Conservation (phyloP, 2,329 filamentous ascomycete species). For the Xylariaceae sp. region DNA sequence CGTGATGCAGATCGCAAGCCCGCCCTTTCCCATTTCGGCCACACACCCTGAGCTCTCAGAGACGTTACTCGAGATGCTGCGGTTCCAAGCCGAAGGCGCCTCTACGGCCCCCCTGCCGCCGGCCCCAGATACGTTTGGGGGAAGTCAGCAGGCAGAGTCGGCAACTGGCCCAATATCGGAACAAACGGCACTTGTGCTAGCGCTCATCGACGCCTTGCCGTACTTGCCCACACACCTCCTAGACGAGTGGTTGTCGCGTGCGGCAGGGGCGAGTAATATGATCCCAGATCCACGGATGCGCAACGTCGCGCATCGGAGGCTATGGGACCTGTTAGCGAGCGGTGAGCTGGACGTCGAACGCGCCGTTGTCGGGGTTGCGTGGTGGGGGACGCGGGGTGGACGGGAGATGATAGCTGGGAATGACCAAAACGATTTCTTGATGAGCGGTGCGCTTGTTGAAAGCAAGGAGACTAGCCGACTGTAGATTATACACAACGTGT, state of each 20-base stretch:
- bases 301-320: constrained; percentile 70
- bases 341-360: constrained; percentile 91
- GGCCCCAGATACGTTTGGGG: neutral
- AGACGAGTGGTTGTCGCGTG: constrained; percentile 80
- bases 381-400: constrained; percentile 75
- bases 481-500: neutral
- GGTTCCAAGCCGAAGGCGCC: constrained; percentile 65
- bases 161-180: constrained; percentile 63
- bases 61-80: constrained; percentile 78
- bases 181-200: constrained; percentile 77
- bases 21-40: constrained; percentile 76
- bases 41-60: constrained; percentile 80
- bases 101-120: constrained; percentile 48
- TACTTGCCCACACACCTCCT: constrained; percentile 73
- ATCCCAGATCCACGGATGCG: constrained; percentile 69
- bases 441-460: constrained; percentile 60
- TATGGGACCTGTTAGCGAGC: constrained; percentile 79
- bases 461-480: constrained; percentile 38
- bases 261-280: constrained; percentile 70
- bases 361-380: constrained; percentile 77
- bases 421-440: constrained; percentile 47
- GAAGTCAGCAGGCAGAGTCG: neutral
- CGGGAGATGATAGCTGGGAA: constrained; percentile 54
- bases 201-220: constrained; percentile 80
- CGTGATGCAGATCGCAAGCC: constrained; percentile 79